Conservation (phyloP, 495 filamentous ascomycete species). For the Aspergillus affinis region DNA sequence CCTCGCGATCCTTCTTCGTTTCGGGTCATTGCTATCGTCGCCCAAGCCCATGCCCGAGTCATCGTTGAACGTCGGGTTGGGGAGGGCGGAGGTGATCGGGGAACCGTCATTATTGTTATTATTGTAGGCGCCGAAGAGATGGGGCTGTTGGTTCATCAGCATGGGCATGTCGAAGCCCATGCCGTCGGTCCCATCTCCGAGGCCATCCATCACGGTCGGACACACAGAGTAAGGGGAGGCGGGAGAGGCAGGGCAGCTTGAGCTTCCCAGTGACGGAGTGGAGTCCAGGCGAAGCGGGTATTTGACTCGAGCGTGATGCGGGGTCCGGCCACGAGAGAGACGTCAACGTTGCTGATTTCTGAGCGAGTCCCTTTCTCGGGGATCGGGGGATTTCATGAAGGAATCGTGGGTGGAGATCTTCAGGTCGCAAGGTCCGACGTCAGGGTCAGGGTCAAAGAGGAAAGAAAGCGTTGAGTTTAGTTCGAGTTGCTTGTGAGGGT, state of each 20-base stretch:
- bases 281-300: constrained; percentile 23
- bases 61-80: constrained; percentile 63
- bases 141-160: constrained; percentile 62
- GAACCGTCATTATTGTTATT: constrained; percentile 55
- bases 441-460: too few species aligned
- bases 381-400: not conserved
- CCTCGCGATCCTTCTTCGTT: constrained; percentile 89
- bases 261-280: constrained; percentile 13
- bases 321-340: constrained; percentile 19
- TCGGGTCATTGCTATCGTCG: constrained; percentile 73
- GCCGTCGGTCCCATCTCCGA: constrained; percentile 41
- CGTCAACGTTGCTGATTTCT: not conserved
- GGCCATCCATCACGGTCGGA: constrained; percentile 37
- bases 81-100: constrained; percentile 57
- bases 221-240: not conserved
- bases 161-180: constrained; percentile 46
- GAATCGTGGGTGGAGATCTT: not conserved
- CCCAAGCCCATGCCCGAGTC: constrained; percentile 42
- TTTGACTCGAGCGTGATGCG: constrained; percentile 17
- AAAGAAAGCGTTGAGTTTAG: too few species aligned
- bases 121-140: constrained; percentile 65
- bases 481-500: not conserved
- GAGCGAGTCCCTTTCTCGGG: not conserved
- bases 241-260: not conserved
- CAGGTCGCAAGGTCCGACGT: not conserved